phyloP scores from a whole-genome alignment of 768 basidiomycete genomes.

The Crepidotus variabilis region DNA sequence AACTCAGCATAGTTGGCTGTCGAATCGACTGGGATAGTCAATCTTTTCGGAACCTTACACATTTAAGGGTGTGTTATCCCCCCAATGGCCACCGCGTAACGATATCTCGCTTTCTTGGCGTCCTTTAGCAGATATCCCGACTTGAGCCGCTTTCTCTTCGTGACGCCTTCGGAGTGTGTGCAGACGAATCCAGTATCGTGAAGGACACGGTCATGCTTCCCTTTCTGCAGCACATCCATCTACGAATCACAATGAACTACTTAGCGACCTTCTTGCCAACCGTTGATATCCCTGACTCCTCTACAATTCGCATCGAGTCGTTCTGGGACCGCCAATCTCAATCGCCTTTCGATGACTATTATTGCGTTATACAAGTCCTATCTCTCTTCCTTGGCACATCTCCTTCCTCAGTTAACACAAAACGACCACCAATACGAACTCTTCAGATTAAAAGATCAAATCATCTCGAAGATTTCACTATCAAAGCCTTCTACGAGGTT shows the following conservation, averaged over 20 bases:
- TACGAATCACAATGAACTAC: not conserved
- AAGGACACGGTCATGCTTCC: not conserved
- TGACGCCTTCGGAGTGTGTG: not conserved
- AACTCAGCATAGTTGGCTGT: not conserved
- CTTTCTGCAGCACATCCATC: not conserved
- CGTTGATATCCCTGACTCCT: not conserved
- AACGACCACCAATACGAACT: no score
- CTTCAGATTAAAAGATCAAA: not conserved
- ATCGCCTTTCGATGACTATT: not conserved
- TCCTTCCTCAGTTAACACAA: not conserved
- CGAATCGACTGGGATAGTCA: not conserved
- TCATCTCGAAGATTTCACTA: not conserved
- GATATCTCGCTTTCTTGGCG: not conserved
- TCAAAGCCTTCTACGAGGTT: not conserved
- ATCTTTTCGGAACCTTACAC: not conserved
- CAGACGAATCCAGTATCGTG: not conserved
- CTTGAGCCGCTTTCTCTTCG: not conserved
- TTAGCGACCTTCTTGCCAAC: not conserved
- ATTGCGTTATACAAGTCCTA: not conserved
- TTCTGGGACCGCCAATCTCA: not conserved
- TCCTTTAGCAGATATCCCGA: not conserved
- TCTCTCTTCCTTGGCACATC: not conserved
- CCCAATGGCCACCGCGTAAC: not conserved
- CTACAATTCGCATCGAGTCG: not conserved
- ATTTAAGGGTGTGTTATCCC: not conserved